These are phyloP conservation scores for Alternaria arbusti DNA, from an alignment of 2,329 filamentous ascomycete genomes.

Conservation along the genomic window DNA sequence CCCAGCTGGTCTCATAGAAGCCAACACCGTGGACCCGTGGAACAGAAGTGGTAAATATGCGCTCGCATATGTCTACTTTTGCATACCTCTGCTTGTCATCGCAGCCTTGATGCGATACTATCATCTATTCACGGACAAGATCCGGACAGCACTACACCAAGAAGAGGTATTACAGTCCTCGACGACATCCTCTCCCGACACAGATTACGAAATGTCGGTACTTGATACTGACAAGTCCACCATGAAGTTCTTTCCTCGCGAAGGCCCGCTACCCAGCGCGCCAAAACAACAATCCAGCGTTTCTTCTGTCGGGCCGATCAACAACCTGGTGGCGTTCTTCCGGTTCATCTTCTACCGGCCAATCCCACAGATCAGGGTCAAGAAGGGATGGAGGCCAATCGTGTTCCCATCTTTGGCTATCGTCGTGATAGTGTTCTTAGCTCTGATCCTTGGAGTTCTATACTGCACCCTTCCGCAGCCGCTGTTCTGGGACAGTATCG, in stretches of 20 bases:
- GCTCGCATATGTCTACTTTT: conserved; percentile 87
- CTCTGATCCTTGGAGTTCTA: conserved; percentile 74
- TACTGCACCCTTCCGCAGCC: conserved; percentile 89
- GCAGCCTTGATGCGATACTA: conserved; percentile 77
- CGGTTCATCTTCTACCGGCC: conserved; percentile 90
- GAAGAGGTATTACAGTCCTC: conserved; percentile 75
- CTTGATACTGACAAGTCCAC: conserved; percentile 66
- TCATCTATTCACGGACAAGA: conserved; percentile 92
- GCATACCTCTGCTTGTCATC: conserved; percentile 71
- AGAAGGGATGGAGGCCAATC: conserved; percentile 67
- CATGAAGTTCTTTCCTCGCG: conserved; percentile 77
- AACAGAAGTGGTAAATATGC: conserved; percentile 82
- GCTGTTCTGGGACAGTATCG: conserved; percentile 86
- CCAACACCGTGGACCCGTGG: conserved; percentile 76
- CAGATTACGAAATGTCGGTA: conserved; percentile 67
- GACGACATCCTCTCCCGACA: conserved; percentile 60
- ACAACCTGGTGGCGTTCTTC: conserved; percentile 81
- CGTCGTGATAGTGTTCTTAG: conserved; percentile 69
- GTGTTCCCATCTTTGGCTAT: conserved; percentile 83
- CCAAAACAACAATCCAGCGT: conserved; percentile 71
- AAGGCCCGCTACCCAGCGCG: conserved; percentile 64
- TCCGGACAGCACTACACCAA: conserved; percentile 86
- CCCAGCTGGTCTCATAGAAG: conserved; percentile 62
- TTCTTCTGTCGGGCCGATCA: conserved; percentile 75
- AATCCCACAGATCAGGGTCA: conserved; percentile 73